Percentiles rank a stretch among this genome's conserved stretches.
These are phyloP conservation scores for Blepharisma japonicum DNA, from an alignment of 73 alveolate species.

Conservation along the genomic window DNA sequence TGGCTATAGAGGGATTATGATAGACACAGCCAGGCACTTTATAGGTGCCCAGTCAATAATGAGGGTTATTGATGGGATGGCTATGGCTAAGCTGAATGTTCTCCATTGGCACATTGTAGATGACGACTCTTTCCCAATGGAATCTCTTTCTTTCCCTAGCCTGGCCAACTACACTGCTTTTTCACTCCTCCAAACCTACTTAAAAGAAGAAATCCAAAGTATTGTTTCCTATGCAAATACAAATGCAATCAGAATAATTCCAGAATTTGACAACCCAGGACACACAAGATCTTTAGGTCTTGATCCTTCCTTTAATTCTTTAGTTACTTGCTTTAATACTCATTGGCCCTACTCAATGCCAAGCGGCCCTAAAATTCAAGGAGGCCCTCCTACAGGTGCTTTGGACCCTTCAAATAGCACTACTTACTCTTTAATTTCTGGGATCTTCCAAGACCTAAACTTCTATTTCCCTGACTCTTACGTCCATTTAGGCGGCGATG, in stretches of 20 bases:
- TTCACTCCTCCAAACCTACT: slow-evolving; percentile 41
- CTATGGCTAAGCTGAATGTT: slow-evolving; percentile 55
- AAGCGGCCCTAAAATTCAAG: slow-evolving; percentile 34
- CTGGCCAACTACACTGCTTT: slow-evolving; percentile 54
- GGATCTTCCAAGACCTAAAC: slow-evolving; percentile 31
- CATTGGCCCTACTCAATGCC: slow-evolving; percentile 28
- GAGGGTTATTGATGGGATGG: slow-evolving; percentile 42
- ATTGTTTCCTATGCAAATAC: slow-evolving; percentile 50
- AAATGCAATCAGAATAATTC: slow-evolving; percentile 61
- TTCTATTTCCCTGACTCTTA: too few species aligned
- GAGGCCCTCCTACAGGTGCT: slow-evolving; percentile 43
- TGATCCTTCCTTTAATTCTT: slow-evolving; percentile 23
- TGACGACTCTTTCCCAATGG: slow-evolving; percentile 68
- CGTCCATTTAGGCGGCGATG: too few species aligned
- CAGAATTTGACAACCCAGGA: slow-evolving; percentile 78
- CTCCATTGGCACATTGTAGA: slow-evolving; percentile 77
- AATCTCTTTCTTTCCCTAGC: slow-evolving; percentile 42
- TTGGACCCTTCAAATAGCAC: slow-evolving; percentile 45
- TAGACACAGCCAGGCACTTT: slow-evolving; percentile 74
- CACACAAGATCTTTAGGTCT: slow-evolving; percentile 36
- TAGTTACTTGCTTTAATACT: slow-evolving; percentile 34
- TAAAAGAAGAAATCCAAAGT: slow-evolving; percentile 40
- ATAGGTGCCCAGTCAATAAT: slow-evolving; percentile 36
- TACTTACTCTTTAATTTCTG: slow-evolving; percentile 37
- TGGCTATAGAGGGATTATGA: slow-evolving; percentile 69